Evolutionary conservation across 1,284 basidiomycete species (phyloP).

Genomic region (Ceratobasidium sp.): DNA sequence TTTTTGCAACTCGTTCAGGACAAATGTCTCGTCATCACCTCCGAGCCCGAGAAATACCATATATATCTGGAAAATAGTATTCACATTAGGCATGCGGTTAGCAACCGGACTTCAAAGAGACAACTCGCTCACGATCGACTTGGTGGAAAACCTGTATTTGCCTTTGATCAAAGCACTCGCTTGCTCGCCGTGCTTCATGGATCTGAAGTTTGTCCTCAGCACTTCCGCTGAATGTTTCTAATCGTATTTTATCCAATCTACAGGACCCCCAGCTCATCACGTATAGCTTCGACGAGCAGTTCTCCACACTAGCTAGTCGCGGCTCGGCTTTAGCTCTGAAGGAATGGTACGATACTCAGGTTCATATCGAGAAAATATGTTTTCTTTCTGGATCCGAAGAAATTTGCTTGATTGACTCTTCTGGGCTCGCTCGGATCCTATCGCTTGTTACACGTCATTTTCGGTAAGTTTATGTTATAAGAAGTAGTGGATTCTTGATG

Average conservation of each 20-base stretch:
- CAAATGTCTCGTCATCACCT: conserved; percentile 26
- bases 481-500: neutral
- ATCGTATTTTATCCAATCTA: neutral
- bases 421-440: conserved; percentile 42
- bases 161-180: conserved; percentile 30
- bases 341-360: conserved; percentile 35
- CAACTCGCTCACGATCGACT: conserved; percentile 17
- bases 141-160: conserved; percentile 16
- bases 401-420: conserved; percentile 45
- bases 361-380: conserved; percentile 27
- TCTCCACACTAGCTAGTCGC: neutral
- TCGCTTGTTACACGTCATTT: conserved; percentile 42
- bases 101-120: neutral
- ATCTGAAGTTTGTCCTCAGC: neutral
- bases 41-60: neutral
- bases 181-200: neutral
- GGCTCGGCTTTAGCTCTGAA: conserved; percentile 37
- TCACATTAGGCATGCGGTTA: neutral
- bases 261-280: neutral
- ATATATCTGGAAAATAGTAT: conserved; percentile 32
- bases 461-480: conserved; percentile 19
- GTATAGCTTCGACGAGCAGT: conserved; percentile 1
- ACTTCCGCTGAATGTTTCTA: neutral
- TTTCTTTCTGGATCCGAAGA: conserved; percentile 46
- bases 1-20: conserved; percentile 16